A percentile compares a stretch with the other conserved stretches of the same genome.
Conservation (phyloP, 1,139 yeast genomes). For the Yarrowia galli region DNA sequence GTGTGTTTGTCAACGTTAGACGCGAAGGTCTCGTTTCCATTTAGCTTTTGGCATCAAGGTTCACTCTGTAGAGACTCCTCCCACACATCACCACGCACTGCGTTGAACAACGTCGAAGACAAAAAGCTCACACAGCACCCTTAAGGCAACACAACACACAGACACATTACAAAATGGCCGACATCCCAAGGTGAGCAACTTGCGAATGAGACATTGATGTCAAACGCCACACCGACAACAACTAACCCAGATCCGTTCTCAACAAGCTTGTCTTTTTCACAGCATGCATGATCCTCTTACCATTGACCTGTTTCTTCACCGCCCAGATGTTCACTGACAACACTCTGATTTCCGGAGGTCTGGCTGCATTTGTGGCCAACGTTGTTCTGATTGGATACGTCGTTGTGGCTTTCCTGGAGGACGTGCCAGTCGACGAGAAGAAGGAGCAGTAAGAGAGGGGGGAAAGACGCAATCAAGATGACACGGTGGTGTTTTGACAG, state of each 20-base stretch:
- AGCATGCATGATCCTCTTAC: conserved; percentile 84
- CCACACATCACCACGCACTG: conserved; percentile 14
- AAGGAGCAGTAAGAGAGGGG: conserved; percentile 45
- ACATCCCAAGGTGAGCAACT: conserved; percentile 23
- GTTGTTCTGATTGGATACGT: conserved; percentile 85
- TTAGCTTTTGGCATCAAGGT: conserved; percentile 26
- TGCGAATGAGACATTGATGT: not conserved
- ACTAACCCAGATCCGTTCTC: conserved; percentile 60
- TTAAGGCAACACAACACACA: not conserved
- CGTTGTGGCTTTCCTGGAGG: conserved; percentile 85
- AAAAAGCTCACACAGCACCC: not conserved
- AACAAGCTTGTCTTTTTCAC: conserved; percentile 85
- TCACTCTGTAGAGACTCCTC: not conserved
- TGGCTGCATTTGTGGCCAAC: conserved; percentile 89
- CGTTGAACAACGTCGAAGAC: not conserved
- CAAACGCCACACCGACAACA: not conserved
- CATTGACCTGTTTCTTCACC: conserved; percentile 74
- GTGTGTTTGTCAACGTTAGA: not conserved
- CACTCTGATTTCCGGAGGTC: conserved; percentile 71
- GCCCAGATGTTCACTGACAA: conserved; percentile 59
- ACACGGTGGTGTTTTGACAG: not conserved
- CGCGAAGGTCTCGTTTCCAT: conserved; percentile 5
- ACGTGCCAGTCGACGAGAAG: conserved; percentile 45
- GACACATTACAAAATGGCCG: conserved; percentile 20
- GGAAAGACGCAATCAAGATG: not conserved